Percentiles rank a stretch among this genome's conserved stretches.
Evolutionary conservation across 140 eudicot genomes (phyloP).

Genomic region (Flaveria floridana): DNA sequence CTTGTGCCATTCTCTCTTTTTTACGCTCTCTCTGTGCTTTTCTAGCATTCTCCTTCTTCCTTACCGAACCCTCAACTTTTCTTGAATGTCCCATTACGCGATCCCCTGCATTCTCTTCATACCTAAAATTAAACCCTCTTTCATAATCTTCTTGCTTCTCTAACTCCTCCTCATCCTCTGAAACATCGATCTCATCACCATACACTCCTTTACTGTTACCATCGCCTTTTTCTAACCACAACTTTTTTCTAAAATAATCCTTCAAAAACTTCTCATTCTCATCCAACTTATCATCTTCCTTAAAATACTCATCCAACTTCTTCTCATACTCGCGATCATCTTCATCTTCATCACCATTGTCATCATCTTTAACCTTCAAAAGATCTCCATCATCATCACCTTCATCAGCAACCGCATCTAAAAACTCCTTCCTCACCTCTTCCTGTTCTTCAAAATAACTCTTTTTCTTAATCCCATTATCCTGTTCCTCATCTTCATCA

Average conservation of each 20-base stretch:
- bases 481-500: slow-evolving; percentile 44
- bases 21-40: slow-evolving; percentile 80
- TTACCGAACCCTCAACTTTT: slow-evolving; percentile 64
- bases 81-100: slow-evolving; percentile 70
- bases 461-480: slow-evolving; percentile 32
- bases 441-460: slow-evolving; percentile 70
- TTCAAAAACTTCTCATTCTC: slow-evolving; percentile 60
- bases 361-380: slow-evolving; percentile 49
- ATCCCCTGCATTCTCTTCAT: slow-evolving; percentile 76
- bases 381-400: slow-evolving; percentile 57
- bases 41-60: slow-evolving; percentile 74
- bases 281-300: slow-evolving; percentile 70
- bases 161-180: slow-evolving; percentile 81
- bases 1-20: slow-evolving; percentile 66
- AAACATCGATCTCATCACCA: slow-evolving; percentile 37
- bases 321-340: slow-evolving; percentile 43
- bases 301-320: slow-evolving; percentile 76
- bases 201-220: slow-evolving; percentile 20
- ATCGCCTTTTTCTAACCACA: slow-evolving; percentile 60
- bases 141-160: slow-evolving; percentile 85
- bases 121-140: slow-evolving; percentile 72
- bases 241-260: slow-evolving; percentile 66
- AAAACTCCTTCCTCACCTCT: slow-evolving; percentile 49
- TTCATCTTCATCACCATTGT: slow-evolving; percentile 38
- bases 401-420: slow-evolving; percentile 45